Evolutionary conservation across 305 asterid genomes (phyloP).

Genomic region (Fraxinus baroniana): DNA sequence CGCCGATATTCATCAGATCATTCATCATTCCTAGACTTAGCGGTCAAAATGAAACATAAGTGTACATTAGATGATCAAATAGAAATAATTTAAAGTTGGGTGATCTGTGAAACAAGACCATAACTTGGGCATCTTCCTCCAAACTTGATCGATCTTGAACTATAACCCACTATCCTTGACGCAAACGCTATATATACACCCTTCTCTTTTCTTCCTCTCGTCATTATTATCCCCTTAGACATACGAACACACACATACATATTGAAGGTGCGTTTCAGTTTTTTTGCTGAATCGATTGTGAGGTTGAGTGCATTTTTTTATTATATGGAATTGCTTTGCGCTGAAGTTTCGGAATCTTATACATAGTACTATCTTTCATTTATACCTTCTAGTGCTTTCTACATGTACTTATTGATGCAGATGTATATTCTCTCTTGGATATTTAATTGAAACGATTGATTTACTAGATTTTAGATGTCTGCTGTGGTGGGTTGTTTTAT

Average conservation of each 20-base stretch:
- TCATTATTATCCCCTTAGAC: neutral
- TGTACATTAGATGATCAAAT: neutral
- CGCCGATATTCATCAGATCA: neutral
- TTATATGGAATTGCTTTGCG: constrained; percentile 34
- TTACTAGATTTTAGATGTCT: constrained; percentile 18
- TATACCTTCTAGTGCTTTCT: neutral
- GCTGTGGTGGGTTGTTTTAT: neutral
- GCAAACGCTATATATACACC: constrained; percentile 46
- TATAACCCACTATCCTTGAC: constrained; percentile 2
- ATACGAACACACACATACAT: neutral
- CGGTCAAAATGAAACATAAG: neutral
- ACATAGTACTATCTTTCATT: constrained; percentile 5
- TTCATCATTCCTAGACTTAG: neutral
- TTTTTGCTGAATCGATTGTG: constrained; percentile 14
- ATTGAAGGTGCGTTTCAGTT: constrained; percentile 32
- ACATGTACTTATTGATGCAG: neutral
- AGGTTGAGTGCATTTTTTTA: constrained; percentile 20
- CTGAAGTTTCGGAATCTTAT: constrained; percentile 32
- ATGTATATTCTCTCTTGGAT: constrained; percentile 9
- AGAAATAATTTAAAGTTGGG: neutral
- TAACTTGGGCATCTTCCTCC: constrained; percentile 8
- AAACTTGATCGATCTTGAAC: constrained; percentile 21
- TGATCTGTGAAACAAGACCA: neutral
- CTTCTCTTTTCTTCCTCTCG: neutral
- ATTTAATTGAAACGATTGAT: constrained; percentile 17